Evolutionary conservation across 345 rosid species (phyloP), one percentile per base, ranked within the genome.

Genomic region (Ricinus communis): DNA sequence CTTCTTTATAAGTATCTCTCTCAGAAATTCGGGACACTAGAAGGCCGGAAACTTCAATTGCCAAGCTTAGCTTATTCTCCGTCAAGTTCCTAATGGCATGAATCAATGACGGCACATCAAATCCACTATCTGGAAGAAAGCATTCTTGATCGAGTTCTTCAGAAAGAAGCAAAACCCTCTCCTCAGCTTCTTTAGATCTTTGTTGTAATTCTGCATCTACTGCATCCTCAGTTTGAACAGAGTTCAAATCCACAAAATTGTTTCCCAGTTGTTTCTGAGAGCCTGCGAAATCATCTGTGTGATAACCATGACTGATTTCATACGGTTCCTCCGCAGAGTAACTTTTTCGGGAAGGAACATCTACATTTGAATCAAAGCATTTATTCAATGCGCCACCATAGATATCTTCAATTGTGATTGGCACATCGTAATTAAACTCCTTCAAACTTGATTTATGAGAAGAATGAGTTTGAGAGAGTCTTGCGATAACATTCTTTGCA

Each of bases 401-500:
- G 70, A 93, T 75, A 77, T 89, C 97, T 81, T 91, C 93, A 65
- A 87, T 70, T 31, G 98, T 93, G 75, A 91, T 89, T 7, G 99
- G 99, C 71, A 76, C 56, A 71, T 70, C 85, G 25, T 43, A 68
- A 59, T 81, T 77, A 10, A 66, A 74, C 53, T 84, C 85, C 70
- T 81, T 80, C 19, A 80, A 78, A 82, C 81, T 84, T 66, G 88
- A 74, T 72, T 78, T 88, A 8, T 84, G 85, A 59, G 74, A 52
- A 63, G 76, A 82, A 73, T 76, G 80, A 54, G 82, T 78, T 79
- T 86, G 88, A 41, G 95, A 84, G 75, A 93, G 94, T 76, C 91
- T 89, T 82, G 89, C 95, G 55, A 96, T 78, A 71, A 93, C 99
- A 80, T 78, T 87, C 80, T 84, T 93, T 67, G 99, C 99, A 75